These are phyloP conservation scores for Apium graveolens DNA, from an alignment of 129 eudicot species.

Conservation along the genomic window DNA sequence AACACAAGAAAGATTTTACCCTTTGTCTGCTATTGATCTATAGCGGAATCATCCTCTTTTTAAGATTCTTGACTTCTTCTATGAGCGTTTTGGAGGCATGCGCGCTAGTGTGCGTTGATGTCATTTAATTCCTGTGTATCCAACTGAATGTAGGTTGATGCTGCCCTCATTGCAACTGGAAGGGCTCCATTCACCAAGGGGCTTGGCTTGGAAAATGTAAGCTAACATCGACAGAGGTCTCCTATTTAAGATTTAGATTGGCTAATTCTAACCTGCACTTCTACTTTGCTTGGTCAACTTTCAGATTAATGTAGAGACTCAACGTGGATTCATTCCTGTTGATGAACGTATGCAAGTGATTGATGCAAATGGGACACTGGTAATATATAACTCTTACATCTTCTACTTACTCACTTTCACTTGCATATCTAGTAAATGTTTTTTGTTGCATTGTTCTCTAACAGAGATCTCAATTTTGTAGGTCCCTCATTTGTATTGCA, in stretches of 20 bases:
- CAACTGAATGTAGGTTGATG: constrained; percentile 65
- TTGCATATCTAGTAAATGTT: neutral
- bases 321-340: constrained; percentile 93
- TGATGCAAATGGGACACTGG: constrained; percentile 82
- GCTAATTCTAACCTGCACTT: neutral
- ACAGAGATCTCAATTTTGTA: constrained; percentile 24
- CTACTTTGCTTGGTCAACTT: constrained; percentile 1
- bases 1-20: neutral
- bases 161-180: constrained; percentile 98
- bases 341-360: constrained; percentile 93
- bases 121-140: neutral
- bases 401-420: neutral
- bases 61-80: neutral
- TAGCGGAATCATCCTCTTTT: constrained; percentile 2
- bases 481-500: constrained; percentile 97
- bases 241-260: neutral
- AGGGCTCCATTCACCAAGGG: constrained; percentile 93
- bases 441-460: constrained; percentile 11
- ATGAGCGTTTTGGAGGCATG: neutral
- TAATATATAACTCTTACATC: constrained; percentile 12
- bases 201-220: constrained; percentile 89
- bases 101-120: neutral
- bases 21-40: neutral
- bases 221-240: constrained; percentile 12
- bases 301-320: constrained; percentile 93